phyloP scores from a whole-genome alignment of 116 monocot species.

The Cymodocea nodosa region DNA sequence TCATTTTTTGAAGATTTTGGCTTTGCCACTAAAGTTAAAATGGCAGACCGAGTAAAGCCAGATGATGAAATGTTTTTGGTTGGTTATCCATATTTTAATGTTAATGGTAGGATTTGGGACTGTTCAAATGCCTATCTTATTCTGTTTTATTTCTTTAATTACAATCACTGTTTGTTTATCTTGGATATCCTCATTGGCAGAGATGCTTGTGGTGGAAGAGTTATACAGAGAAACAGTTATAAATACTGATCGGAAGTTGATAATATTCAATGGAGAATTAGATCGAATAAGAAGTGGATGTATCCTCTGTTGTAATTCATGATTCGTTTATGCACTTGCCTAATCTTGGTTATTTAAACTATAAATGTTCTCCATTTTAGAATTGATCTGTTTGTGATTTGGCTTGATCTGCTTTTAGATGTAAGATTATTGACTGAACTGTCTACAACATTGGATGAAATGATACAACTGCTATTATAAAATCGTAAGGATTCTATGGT shows the following conservation, averaged over 20 bases:
- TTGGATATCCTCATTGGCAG: conserved; percentile 15
- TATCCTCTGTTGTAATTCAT: conserved; percentile 40
- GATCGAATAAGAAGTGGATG: conserved; percentile 98
- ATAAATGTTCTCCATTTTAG: no score
- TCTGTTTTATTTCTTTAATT: not conserved
- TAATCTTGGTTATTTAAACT: no score
- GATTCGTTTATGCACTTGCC: no score
- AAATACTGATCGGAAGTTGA: conserved; percentile 49
- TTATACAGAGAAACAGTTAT: conserved; percentile 74
- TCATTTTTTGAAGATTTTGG: conserved; percentile 95
- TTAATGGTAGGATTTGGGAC: conserved; percentile 46
- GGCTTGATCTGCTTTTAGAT: no score
- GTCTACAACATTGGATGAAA: no score
- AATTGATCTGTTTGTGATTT: no score
- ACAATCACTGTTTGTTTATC: not conserved
- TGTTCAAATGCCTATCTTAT: not conserved
- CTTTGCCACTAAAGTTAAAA: conserved; percentile 68
- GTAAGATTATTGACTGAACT: no score
- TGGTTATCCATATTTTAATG: conserved; percentile 97
- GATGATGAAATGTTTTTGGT: conserved; percentile 84
- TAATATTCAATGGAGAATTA: conserved; percentile 96
- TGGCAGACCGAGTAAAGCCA: conserved; percentile 72
- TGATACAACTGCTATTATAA: no score
- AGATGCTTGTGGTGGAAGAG: conserved; percentile 98
- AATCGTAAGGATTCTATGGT: no score